Conservation (phyloP, 2,329 filamentous ascomycete species). For the Ophiostoma novo-ulmi region DNA sequence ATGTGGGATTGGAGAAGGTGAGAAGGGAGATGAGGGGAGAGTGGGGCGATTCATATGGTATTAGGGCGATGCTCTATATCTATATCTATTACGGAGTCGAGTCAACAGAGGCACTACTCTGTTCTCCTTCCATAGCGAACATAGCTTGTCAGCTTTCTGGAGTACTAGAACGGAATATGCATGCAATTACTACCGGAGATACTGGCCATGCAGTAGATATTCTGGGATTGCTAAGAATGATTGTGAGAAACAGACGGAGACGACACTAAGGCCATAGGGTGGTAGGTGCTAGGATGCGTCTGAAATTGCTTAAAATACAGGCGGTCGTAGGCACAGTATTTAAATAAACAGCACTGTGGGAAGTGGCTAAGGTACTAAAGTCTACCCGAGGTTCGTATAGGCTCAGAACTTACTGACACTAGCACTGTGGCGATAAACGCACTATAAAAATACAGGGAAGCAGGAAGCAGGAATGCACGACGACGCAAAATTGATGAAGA, state of each 20-base stretch:
- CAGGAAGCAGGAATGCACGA: neutral
- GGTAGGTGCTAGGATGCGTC: neutral
- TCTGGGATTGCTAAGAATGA: neutral
- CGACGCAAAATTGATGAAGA: neutral
- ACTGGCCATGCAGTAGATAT: neutral
- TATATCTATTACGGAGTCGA: neutral
- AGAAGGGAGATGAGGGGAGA: constrained; percentile 2
- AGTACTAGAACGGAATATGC: neutral
- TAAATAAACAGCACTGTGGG: neutral
- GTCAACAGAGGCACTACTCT: neutral
- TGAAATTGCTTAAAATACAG: neutral
- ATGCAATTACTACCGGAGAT: neutral
- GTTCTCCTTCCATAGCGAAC: neutral
- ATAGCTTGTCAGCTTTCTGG: neutral
- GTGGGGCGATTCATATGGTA: constrained; percentile 6
- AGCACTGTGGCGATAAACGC: neutral
- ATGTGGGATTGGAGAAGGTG: constrained; percentile 6
- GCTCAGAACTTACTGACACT: neutral
- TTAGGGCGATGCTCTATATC: neutral
- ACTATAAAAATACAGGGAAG: neutral
- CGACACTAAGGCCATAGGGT: neutral
- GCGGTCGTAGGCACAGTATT: neutral
- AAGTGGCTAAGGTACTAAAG: neutral
- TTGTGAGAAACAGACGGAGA: neutral
- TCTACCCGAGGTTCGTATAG: neutral